Evolutionary conservation across 257 asterid species (phyloP), one percentile per base, ranked within the genome.

Genomic region (Scutellaria galericulata): DNA sequence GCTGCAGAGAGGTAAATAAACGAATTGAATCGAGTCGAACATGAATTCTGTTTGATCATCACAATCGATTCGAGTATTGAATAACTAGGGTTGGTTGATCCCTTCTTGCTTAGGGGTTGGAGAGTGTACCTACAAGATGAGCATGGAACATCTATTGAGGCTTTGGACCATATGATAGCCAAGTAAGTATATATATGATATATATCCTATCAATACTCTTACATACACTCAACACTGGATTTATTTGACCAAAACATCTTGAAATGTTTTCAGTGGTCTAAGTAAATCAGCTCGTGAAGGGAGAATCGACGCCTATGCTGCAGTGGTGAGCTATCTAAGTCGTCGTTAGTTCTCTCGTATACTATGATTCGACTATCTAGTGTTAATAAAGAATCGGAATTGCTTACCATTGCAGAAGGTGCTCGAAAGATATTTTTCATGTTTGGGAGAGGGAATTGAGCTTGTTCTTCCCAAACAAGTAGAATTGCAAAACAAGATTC

Each of bases 41-140:
- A 24, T 1, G 2, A 24, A 2, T 24, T 24, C 2, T 24, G 27
- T 24, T 24, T 24, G 2, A 24, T 61, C 31, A 60, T 13, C 4
- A 9, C 39, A 37, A 11, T 5, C 24, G 11, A 37, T 31, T 8
- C 31, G 20, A 60, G 24, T 60, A 13, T 13, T 5, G 39, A 20
- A 20, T 54, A 9, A 22, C 22, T 54, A 8, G 10, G 2, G n/a
- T 15, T 2, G 6, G 7, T n/a, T 45, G 70, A 12, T 9, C 52
- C 74, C 13, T 53, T 44, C 56, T 35, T 64, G 55, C 64, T 64
- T 81, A 94, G 98, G 91, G 97, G 97, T 4, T 94, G 96, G 97
- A 85, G 98, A 80, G 96, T 91, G 12, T 93, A 91, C 86, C 79
- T 93, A 81, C 96, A 91, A 84, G 90, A 91, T 69, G 98, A 94